Evolutionary conservation across 2,329 filamentous ascomycete species (phyloP).

Genomic region (Fusarium algeriense): DNA sequence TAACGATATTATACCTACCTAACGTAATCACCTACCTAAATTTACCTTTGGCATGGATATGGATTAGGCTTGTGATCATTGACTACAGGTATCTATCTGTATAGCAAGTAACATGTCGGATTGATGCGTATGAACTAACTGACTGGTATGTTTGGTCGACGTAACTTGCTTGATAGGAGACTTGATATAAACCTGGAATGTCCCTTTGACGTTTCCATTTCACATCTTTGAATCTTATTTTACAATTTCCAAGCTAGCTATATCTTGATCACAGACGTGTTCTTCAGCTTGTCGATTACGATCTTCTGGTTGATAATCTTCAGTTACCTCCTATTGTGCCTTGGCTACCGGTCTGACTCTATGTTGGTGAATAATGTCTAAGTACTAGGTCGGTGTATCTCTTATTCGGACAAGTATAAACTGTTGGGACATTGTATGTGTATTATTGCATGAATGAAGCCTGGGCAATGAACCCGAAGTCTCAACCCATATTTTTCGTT

Average conservation of each 20-base stretch:
- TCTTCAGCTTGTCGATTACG: neutral
- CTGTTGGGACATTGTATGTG: too few species aligned
- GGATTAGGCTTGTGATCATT: neutral
- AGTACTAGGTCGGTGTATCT: neutral
- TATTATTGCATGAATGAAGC: neutral
- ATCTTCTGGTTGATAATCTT: neutral
- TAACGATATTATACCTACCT: slow-evolving; percentile 6
- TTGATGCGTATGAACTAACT: neutral
- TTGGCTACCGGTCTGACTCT: neutral
- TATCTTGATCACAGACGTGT: neutral
- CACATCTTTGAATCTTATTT: neutral
- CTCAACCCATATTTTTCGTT: neutral
- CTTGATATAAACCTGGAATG: neutral
- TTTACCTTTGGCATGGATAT: neutral
- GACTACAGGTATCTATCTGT: neutral
- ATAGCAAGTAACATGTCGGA: neutral
- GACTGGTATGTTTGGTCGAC: neutral
- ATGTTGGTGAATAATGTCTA: neutral
- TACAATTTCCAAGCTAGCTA: neutral
- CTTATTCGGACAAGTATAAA: neutral
- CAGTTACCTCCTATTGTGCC: neutral
- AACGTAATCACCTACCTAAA: neutral
- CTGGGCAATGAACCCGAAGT: too few species aligned
- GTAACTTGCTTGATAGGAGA: neutral
- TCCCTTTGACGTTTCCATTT: neutral